Base-by-base conservation (phyloP, 805 yeast species). In the Debaryomyces tyrocola region DNA sequence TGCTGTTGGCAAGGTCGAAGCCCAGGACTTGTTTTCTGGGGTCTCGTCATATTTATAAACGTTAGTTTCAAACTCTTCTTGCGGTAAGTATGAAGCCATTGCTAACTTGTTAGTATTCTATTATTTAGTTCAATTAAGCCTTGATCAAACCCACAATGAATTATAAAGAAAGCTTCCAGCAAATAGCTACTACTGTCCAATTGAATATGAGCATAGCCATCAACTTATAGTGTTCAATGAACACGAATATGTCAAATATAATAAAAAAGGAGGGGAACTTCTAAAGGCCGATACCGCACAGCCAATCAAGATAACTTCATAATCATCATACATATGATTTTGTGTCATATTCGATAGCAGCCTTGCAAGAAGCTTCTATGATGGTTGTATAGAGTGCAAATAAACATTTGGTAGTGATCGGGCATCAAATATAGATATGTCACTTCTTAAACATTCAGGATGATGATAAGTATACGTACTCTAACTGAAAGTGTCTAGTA, bases 11-110 rank as follows among this genome's bases (percentile, higher is more conserved):
- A 92, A 76, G 8, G 94, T 78, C 40, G 86, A 82, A 20, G 97
- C 97, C 98, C 98, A 92, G 3, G 96, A 85, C 56, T 74, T 82
- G 77, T 90, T 89, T 55, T 79, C 84, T 28, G 88, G 84, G 24
- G 80, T 75, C 63, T 87, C 92, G 57, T 87, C 90, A 67, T 88
- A 88, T 33, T 76, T 55, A 69, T 82, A 86, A 44, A 83, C 75
- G 46, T 67, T 63, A 29, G 75, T 62, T 44, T 56, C 51, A 52
- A 69, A 69, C 45, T 66, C 73, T 47, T 68, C 69, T 53, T 69
- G 70, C 31, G 69, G 71, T 46, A 72, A 52, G 62, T 71, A 73
- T 14, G 74, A 68, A 39, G 64, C 37, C 69, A 65, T 65, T 20
- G 20, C 31, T 20, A 33, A 18, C n/a, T 20, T 42, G 47, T 44